These are phyloP conservation scores for Apiotrichum akiyoshidainum DNA, from an alignment of 1,284 basidiomycete genomes.

Conservation along the genomic window DNA sequence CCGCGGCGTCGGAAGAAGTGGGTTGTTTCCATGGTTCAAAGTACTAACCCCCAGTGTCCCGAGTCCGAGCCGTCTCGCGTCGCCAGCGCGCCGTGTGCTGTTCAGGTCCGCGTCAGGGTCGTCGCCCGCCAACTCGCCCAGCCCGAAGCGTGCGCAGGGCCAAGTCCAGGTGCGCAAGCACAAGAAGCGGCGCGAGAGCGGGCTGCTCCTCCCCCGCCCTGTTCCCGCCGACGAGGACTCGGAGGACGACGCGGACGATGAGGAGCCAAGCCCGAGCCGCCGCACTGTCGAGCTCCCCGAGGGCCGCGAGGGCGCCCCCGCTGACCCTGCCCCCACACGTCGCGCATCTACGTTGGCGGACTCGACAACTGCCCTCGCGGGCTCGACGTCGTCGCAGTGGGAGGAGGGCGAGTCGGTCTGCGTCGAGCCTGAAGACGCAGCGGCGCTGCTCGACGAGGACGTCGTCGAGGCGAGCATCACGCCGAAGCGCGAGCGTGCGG, in stretches of 20 bases:
- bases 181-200: constrained; percentile 12
- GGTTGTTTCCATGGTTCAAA: neutral
- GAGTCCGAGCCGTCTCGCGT: neutral
- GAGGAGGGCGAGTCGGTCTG: neutral
- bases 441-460: neutral
- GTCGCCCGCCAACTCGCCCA: neutral
- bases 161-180: constrained; percentile 1
- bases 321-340: no score
- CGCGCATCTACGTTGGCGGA: no score
- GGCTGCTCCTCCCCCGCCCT: neutral
- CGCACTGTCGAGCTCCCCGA: neutral
- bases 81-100: neutral
- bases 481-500: neutral
- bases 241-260: neutral
- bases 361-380: no score
- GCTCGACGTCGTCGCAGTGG: neutral
- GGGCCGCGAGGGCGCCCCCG: no score
- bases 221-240: neutral
- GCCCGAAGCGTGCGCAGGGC: constrained; percentile 1
- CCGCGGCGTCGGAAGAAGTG: neutral
- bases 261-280: neutral
- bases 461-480: constrained; percentile 9
- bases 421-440: neutral
- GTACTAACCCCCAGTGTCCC: neutral
- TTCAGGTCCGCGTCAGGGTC: neutral